phyloP scores from a whole-genome alignment of 345 rosid species.

The Citrus trifoliata region DNA sequence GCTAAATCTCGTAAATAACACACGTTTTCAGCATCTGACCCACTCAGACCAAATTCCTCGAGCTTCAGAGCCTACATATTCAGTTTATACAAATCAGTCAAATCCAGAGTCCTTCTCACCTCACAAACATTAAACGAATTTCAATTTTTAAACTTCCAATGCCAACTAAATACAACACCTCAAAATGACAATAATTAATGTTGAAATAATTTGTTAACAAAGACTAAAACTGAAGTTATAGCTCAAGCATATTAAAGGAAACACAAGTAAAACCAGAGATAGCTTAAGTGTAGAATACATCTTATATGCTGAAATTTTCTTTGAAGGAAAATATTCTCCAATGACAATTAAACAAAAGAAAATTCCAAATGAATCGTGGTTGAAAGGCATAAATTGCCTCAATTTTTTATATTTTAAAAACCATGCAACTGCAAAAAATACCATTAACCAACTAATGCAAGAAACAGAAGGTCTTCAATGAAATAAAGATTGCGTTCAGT shows the following conservation, averaged over 20 bases:
- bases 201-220: not conserved
- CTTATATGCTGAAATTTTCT: not conserved
- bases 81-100: conserved; percentile 11
- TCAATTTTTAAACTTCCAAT: not conserved
- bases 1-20: conserved; percentile 85
- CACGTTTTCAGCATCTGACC: conserved; percentile 84
- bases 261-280: not conserved
- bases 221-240: not conserved
- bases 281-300: not conserved
- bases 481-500: conserved; percentile 41
- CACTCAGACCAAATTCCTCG: conserved; percentile 90
- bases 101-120: not conserved
- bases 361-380: not conserved
- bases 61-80: conserved; percentile 77
- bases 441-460: not conserved
- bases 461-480: conserved; percentile 4
- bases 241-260: not conserved
- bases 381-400: not conserved
- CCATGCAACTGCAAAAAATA: not conserved
- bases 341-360: not conserved
- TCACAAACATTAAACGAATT: not conserved
- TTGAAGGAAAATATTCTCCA: not conserved
- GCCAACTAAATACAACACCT: not conserved
- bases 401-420: not conserved
- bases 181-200: not conserved